phyloP scores from a whole-genome alignment of 2,329 filamentous ascomycete genomes.

The Neonectria faginata region DNA sequence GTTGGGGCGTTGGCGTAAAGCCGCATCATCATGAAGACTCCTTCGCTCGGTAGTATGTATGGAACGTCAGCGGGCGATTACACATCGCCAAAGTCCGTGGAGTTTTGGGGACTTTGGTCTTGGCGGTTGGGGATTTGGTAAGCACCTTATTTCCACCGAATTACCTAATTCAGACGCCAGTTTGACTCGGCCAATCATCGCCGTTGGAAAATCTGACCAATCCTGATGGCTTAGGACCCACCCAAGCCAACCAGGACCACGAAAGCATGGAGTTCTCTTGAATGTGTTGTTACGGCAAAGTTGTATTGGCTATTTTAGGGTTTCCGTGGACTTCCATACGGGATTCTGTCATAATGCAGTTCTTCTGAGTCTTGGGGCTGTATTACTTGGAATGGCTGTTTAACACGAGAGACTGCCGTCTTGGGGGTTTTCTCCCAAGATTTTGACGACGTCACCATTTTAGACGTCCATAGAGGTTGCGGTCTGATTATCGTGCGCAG shows the following conservation, averaged over 20 bases:
- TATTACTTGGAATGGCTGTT: not conserved
- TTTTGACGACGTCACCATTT: too few species aligned
- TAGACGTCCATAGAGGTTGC: too few species aligned
- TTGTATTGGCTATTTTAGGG: constrained; percentile 1
- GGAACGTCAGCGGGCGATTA: constrained; percentile 6
- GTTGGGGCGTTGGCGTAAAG: not conserved
- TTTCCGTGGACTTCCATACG: constrained; percentile 1
- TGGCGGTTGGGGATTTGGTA: constrained; percentile 11
- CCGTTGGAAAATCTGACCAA: too few species aligned
- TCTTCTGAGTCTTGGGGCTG: not conserved
- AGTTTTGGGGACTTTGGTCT: constrained; percentile 5
- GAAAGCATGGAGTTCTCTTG: too few species aligned
- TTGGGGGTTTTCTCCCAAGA: too few species aligned
- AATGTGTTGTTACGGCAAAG: not conserved
- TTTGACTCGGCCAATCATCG: not conserved
- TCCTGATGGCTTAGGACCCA: not conserved
- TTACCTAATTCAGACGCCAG: not conserved
- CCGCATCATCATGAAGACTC: not conserved
- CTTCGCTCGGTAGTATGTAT: not conserved
- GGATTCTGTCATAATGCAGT: not conserved
- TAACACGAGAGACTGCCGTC: not conserved
- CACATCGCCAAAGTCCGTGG: constrained; percentile 19
- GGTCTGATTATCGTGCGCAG: too few species aligned
- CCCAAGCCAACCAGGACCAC: not conserved
- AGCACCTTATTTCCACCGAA: constrained; percentile 12